phyloP scores from a whole-genome alignment of 192 early-diverging fungal genomes.

The Entomortierella parvispora region DNA sequence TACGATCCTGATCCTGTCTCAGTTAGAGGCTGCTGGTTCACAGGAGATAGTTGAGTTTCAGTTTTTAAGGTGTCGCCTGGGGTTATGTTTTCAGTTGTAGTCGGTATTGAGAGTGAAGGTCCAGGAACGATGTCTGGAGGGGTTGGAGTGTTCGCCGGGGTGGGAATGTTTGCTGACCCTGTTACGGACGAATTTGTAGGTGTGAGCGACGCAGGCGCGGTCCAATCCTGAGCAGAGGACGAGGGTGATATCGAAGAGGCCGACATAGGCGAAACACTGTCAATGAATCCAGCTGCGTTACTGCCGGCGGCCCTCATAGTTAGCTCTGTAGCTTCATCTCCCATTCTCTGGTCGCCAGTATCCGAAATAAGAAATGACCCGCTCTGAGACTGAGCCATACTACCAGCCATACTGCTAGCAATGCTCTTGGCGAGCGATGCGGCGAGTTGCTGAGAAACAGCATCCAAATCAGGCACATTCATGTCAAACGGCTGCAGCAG shows the following conservation, averaged over 20 bases:
- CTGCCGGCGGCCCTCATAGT: background rate
- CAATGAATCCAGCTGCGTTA: no score
- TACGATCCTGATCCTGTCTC: constrained; percentile 9
- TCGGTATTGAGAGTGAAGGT: background rate
- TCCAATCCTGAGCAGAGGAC: constrained; percentile 12
- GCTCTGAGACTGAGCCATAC: constrained; percentile 7
- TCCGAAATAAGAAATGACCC: constrained; percentile 1
- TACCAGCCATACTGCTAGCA: constrained; percentile 34
- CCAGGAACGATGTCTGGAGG: background rate
- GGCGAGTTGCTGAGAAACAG: constrained; percentile 32
- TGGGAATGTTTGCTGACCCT: constrained; percentile 18
- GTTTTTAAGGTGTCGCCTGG: background rate
- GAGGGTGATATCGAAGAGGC: constrained; percentile 12
- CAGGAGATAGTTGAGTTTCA: background rate
- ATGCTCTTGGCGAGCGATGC: constrained; percentile 33
- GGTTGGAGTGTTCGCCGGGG: constrained; percentile 33
- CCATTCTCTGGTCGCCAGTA: background rate
- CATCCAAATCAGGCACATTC: constrained; percentile 36
- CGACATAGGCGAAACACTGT: background rate
- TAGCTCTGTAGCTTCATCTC: background rate
- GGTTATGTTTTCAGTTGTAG: background rate
- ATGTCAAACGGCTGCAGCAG: constrained; percentile 28
- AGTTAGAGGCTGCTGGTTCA: constrained; percentile 6
- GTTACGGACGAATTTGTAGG: constrained; percentile 6
- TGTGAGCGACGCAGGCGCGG: constrained; percentile 1